phyloP scores from a whole-genome alignment of 2,329 filamentous ascomycete species.

The Coleophoma eucalyptorum region DNA sequence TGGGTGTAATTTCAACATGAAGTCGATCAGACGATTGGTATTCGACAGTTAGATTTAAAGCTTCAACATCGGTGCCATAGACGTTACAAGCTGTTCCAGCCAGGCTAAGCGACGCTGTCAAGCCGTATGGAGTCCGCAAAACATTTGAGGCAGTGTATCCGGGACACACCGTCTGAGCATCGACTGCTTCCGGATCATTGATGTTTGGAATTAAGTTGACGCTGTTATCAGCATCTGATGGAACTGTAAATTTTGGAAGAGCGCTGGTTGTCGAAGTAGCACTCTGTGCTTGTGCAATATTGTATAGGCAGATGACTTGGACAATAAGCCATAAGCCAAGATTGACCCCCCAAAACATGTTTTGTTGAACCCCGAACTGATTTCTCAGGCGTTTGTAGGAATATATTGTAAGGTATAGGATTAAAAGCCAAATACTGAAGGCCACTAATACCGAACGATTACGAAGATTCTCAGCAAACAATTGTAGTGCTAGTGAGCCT shows the following conservation, averaged over 20 bases:
- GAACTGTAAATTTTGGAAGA: slow-evolving; percentile 38
- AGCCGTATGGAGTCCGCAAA: slow-evolving; percentile 41
- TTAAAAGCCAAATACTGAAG: background rate
- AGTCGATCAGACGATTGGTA: slow-evolving; percentile 64
- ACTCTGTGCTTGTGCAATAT: background rate
- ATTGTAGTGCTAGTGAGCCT: background rate
- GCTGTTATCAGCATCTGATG: slow-evolving; percentile 40
- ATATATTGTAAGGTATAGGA: background rate
- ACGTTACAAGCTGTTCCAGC: slow-evolving; percentile 70
- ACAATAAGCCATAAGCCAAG: background rate
- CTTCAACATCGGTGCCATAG: slow-evolving; percentile 72
- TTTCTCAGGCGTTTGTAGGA: background rate
- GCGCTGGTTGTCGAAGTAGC: slow-evolving; percentile 4
- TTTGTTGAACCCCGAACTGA: background rate
- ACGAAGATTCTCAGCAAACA: background rate
- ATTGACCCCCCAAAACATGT: background rate
- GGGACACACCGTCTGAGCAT: slow-evolving; percentile 51
- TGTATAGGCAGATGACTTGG: background rate
- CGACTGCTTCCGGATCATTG: slow-evolving; percentile 56
- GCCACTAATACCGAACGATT: background rate
- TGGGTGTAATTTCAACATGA: slow-evolving; percentile 66
- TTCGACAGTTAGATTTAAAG: slow-evolving; percentile 63
- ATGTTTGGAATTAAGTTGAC: slow-evolving; percentile 56
- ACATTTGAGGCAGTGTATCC: slow-evolving; percentile 66
- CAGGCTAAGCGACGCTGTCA: slow-evolving; percentile 68